Percentiles rank a stretch among this genome's conserved stretches.
These are phyloP conservation scores for Bipolaris gigantea DNA, from an alignment of 2,329 filamentous ascomycete genomes.

Conservation along the genomic window DNA sequence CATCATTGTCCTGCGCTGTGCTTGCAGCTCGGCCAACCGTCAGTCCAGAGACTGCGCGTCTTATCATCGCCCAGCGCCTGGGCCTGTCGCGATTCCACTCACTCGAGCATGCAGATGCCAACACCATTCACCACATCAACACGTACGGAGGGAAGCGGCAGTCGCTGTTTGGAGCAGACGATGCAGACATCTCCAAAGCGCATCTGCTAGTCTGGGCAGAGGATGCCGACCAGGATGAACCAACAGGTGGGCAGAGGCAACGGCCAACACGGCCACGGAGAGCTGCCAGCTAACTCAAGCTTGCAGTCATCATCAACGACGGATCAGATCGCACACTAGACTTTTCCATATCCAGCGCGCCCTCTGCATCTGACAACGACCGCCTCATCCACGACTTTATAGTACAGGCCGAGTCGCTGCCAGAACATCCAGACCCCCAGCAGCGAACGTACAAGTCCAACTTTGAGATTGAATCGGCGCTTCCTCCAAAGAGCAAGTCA, in stretches of 20 bases:
- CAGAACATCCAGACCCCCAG: constrained; percentile 30
- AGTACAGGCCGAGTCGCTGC: constrained; percentile 39
- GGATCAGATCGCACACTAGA: constrained; percentile 18
- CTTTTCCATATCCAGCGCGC: constrained; percentile 41
- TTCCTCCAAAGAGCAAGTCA: constrained; percentile 24
- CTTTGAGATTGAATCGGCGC: constrained; percentile 25
- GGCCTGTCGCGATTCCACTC: constrained; percentile 55
- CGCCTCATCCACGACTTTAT: constrained; percentile 43
- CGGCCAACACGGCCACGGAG: neutral
- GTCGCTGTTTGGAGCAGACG: constrained; percentile 45
- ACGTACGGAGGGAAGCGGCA: constrained; percentile 47
- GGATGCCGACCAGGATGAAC: constrained; percentile 39
- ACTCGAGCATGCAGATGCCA: constrained; percentile 45
- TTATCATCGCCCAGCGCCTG: constrained; percentile 55
- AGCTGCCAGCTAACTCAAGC: constrained; percentile 18
- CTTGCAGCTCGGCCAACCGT: constrained; percentile 38
- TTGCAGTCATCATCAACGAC: constrained; percentile 31
- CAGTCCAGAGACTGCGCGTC: constrained; percentile 50
- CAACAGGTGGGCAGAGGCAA: constrained; percentile 33
- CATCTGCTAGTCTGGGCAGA: constrained; percentile 48
- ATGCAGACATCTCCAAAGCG: constrained; percentile 24
- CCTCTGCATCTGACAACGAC: constrained; percentile 38
- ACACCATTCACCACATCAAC: constrained; percentile 52
- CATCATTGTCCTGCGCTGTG: constrained; percentile 46
- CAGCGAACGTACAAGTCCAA: constrained; percentile 29